Evolutionary conservation across 208 protist species (phyloP).

Genomic region (Entamoeba invadens): DNA sequence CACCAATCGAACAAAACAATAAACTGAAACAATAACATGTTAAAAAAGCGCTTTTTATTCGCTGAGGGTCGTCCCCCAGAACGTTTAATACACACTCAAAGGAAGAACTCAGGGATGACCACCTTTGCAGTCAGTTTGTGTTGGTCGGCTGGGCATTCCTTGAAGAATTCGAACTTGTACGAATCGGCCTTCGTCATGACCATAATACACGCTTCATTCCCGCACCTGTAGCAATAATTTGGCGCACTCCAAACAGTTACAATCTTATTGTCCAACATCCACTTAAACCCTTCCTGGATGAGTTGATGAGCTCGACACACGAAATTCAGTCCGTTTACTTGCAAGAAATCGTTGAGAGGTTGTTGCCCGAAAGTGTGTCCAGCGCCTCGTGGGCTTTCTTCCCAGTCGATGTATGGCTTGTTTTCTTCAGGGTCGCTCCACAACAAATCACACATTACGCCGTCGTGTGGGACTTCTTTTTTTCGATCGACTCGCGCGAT

Average conservation of each 20-base stretch:
- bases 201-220: constrained; percentile 88
- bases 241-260: constrained; percentile 61
- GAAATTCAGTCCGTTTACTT: constrained; percentile 21
- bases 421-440: constrained; percentile 89
- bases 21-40: no score
- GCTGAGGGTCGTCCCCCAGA: no score
- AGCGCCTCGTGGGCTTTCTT: constrained; percentile 29
- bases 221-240: constrained; percentile 70
- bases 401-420: background rate
- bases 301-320: constrained; percentile 56
- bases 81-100: no score
- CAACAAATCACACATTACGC: constrained; percentile 91
- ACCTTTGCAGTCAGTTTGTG: background rate
- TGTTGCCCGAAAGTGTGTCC: constrained; percentile 34
- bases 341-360: constrained; percentile 59
- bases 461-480: constrained; percentile 84
- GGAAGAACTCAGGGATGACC: background rate
- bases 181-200: constrained; percentile 38
- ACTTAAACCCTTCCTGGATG: constrained; percentile 58
- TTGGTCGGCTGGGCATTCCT: constrained; percentile 62
- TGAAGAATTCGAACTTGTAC: constrained; percentile 91
- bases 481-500: constrained; percentile 45
- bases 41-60: no score
- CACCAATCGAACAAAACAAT: no score
- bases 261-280: constrained; percentile 51